Evolutionary conservation across 257 asterid species (phyloP).

Genomic region (Perilla frutescens): DNA sequence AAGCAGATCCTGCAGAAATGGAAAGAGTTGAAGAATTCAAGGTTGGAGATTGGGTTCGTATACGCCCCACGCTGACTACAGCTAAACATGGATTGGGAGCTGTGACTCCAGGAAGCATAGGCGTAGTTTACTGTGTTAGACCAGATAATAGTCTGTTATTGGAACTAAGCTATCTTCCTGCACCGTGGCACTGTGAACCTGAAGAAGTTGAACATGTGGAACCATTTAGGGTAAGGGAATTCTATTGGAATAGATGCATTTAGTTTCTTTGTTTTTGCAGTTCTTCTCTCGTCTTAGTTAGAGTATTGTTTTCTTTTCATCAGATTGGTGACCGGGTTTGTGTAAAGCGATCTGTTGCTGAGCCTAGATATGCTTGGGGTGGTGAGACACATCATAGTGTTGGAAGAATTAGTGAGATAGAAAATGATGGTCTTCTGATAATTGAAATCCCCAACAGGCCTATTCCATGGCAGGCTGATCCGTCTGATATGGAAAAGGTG

Average conservation of each 20-base stretch:
- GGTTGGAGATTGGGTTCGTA: conserved; percentile 99
- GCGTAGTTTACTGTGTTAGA: conserved; percentile 83
- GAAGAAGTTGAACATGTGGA: conserved; percentile 98
- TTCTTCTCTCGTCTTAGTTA: conserved; percentile 32
- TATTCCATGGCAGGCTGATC: conserved; percentile 99
- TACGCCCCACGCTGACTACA: conserved; percentile 89
- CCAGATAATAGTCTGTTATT: conserved; percentile 88
- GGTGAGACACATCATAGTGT: conserved; percentile 99
- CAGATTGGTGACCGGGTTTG: conserved; percentile 97
- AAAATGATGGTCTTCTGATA: conserved; percentile 92
- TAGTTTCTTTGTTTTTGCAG: conserved; percentile 16
- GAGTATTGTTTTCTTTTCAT: conserved; percentile 18
- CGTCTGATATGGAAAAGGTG: conserved; percentile 98
- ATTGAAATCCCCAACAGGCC: conserved; percentile 89
- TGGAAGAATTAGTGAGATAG: conserved; percentile 91
- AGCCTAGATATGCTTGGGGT: conserved; percentile 99
- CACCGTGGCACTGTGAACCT: conserved; percentile 99
- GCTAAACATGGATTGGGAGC: conserved; percentile 98
- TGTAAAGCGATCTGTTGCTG: conserved; percentile 98
- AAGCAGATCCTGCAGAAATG: conserved; percentile 99
- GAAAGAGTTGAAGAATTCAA: conserved; percentile 98
- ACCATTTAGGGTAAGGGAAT: conserved; percentile 82
- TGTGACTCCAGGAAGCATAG: conserved; percentile 96
- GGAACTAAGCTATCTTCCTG: conserved; percentile 93
- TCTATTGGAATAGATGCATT: conserved; percentile 12